phyloP scores from a whole-genome alignment of 1,284 basidiomycete genomes.

The Megacollybia platyphylla region DNA sequence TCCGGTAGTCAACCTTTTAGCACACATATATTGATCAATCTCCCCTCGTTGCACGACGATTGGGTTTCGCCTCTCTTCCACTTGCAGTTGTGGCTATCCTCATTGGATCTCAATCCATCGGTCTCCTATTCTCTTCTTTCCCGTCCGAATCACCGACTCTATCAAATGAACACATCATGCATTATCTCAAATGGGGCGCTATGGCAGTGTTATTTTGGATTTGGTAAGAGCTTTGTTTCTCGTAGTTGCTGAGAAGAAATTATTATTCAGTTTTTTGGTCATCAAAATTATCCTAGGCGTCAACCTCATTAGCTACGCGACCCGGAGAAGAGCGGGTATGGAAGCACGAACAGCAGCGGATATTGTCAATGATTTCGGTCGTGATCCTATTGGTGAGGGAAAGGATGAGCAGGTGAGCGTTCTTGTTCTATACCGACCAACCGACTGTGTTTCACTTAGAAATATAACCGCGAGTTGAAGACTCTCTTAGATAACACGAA shows the following conservation, averaged over 20 bases:
- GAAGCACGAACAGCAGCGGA: slow-evolving; percentile 62
- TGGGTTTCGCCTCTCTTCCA: slow-evolving; percentile 91
- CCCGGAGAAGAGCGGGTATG: slow-evolving; percentile 63
- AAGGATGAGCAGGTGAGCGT: slow-evolving; percentile 65
- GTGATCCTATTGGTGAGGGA: slow-evolving; percentile 80
- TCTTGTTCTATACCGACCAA: slow-evolving; percentile 4
- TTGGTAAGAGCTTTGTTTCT: slow-evolving; percentile 39
- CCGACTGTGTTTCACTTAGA: slow-evolving; percentile 22
- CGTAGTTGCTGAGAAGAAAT: not conserved
- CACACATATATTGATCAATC: slow-evolving; percentile 94
- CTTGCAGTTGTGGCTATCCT: slow-evolving; percentile 87
- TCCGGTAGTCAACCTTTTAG: slow-evolving; percentile 18
- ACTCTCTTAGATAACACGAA: slow-evolving; percentile 52
- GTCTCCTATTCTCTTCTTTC: slow-evolving; percentile 34
- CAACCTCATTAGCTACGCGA: slow-evolving; percentile 76
- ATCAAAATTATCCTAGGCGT: slow-evolving; percentile 86
- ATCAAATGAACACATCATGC: slow-evolving; percentile 34
- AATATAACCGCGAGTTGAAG: slow-evolving; percentile 72
- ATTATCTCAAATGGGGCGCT: slow-evolving; percentile 50
- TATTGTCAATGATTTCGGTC: slow-evolving; percentile 71
- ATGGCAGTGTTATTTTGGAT: slow-evolving; percentile 69
- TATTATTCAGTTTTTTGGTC: slow-evolving; percentile 49
- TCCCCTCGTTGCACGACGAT: slow-evolving; percentile 83
- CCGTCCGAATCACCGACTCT: slow-evolving; percentile 26
- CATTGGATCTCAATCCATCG: slow-evolving; percentile 75